Percentiles rank a stretch among this genome's conserved stretches.
phyloP scores from a whole-genome alignment of 2,329 filamentous ascomycete species.

The Microdochium bolleyi region DNA sequence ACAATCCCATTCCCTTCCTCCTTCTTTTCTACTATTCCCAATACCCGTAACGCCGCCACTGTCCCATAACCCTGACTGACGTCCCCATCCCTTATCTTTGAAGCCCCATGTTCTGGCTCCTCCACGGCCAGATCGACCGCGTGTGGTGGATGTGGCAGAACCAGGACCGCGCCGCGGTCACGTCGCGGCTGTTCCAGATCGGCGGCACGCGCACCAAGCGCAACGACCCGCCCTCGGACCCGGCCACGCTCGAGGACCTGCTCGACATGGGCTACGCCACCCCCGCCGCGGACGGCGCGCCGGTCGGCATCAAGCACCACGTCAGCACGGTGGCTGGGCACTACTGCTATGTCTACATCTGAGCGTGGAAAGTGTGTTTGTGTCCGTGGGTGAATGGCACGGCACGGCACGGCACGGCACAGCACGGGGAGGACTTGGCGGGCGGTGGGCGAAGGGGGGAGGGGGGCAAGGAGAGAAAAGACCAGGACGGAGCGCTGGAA shows the following conservation, averaged over 20 bases:
- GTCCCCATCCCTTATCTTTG: slow-evolving; percentile 1
- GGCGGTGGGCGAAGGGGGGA: no score
- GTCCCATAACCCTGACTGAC: background rate
- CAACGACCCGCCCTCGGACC: slow-evolving; percentile 6
- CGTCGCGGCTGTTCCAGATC: slow-evolving; percentile 6
- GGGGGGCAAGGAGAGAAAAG: no score
- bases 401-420: no score
- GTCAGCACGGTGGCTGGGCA: background rate
- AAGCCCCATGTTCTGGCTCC: slow-evolving; percentile 1
- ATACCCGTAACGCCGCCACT: no score
- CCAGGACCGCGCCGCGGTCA: slow-evolving; percentile 4
- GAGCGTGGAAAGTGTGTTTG: background rate
- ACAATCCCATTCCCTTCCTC: background rate
- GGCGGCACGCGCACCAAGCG: slow-evolving; percentile 9
- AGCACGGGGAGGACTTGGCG: no score
- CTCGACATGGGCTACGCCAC: slow-evolving; percentile 5
- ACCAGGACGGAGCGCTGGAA: no score
- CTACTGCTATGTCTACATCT: background rate
- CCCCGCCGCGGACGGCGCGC: background rate
- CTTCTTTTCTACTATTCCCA: background rate
- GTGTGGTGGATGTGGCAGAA: slow-evolving; percentile 7
- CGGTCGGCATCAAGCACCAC: background rate
- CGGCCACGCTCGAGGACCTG: slow-evolving; percentile 8
- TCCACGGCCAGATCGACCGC: slow-evolving; percentile 2
- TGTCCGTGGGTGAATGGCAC: no score